phyloP scores from a whole-genome alignment of 805 yeast genomes.

The Wilhelminamyces savonicus region DNA sequence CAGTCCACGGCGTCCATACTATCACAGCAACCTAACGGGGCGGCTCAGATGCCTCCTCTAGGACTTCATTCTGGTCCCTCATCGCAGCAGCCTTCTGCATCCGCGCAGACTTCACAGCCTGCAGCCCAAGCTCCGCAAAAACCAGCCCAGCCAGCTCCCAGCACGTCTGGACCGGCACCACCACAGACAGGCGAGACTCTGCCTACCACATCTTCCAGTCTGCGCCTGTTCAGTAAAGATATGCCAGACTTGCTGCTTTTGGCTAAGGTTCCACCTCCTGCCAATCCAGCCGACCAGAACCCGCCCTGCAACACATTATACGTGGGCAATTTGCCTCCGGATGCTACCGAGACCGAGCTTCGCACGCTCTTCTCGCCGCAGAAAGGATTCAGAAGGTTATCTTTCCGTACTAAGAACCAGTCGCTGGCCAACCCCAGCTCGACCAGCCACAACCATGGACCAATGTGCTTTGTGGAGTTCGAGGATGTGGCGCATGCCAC shows the following conservation, averaged over 20 bases:
- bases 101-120: too few species aligned
- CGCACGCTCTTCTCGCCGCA: constrained; percentile 83
- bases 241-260: constrained; percentile 64
- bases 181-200: too few species aligned
- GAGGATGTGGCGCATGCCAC: constrained; percentile 95
- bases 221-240: too few species aligned
- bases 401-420: constrained; percentile 74
- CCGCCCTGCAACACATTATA: constrained; percentile 97
- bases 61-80: too few species aligned
- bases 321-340: constrained; percentile 96
- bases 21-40: too few species aligned
- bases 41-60: too few species aligned
- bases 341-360: constrained; percentile 90
- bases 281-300: constrained; percentile 97
- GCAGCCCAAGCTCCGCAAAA: too few species aligned
- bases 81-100: too few species aligned
- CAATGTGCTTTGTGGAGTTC: constrained; percentile 99
- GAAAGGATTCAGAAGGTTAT: constrained; percentile 85
- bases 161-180: too few species aligned
- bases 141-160: too few species aligned
- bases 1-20: too few species aligned
- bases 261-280: constrained; percentile 84
- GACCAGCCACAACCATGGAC: constrained; percentile 62
- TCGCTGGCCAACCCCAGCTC: constrained; percentile 9
- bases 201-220: too few species aligned